Evolutionary conservation across 1,284 basidiomycete species (phyloP).

Genomic region (Trametes versicolor): DNA sequence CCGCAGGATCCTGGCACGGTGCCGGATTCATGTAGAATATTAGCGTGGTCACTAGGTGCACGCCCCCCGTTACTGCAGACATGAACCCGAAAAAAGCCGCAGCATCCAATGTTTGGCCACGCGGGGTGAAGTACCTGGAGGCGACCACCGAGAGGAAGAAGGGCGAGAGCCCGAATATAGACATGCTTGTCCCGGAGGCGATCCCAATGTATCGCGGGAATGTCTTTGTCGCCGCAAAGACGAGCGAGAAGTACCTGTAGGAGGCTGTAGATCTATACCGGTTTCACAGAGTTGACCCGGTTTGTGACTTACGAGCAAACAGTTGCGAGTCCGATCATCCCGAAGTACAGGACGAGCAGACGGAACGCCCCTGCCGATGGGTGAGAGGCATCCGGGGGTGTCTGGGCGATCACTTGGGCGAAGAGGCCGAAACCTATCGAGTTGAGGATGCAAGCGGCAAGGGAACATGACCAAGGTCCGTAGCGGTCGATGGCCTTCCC

Average conservation of each 20-base stretch:
- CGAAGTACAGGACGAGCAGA: conserved; percentile 65
- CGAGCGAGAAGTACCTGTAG: conserved; percentile 75
- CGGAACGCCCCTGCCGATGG: conserved; percentile 58
- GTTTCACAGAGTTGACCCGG: neutral
- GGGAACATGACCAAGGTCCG: conserved; percentile 71
- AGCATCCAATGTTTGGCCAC: conserved; percentile 61
- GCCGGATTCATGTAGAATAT: conserved; percentile 34
- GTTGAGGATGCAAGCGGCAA: conserved; percentile 69
- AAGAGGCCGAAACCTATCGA: conserved; percentile 68
- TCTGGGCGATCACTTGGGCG: conserved; percentile 60
- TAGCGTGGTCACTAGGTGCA: conserved; percentile 62
- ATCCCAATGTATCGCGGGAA: conserved; percentile 72
- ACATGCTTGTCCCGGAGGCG: conserved; percentile 72
- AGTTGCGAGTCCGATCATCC: conserved; percentile 70
- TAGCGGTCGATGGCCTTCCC: conserved; percentile 67
- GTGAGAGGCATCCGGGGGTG: conserved; percentile 49
- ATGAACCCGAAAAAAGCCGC: conserved; percentile 65
- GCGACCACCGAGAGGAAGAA: conserved; percentile 75
- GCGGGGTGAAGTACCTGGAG: conserved; percentile 63
- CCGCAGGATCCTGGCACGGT: neutral
- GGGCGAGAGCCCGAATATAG: conserved; percentile 81
- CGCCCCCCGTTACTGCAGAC: conserved; percentile 58
- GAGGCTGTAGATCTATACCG: neutral
- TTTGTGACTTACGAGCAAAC: conserved; percentile 70
- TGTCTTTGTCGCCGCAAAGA: conserved; percentile 78